Conservation (phyloP, 2,329 filamentous ascomycete genomes). For the Aphanocladium album region DNA sequence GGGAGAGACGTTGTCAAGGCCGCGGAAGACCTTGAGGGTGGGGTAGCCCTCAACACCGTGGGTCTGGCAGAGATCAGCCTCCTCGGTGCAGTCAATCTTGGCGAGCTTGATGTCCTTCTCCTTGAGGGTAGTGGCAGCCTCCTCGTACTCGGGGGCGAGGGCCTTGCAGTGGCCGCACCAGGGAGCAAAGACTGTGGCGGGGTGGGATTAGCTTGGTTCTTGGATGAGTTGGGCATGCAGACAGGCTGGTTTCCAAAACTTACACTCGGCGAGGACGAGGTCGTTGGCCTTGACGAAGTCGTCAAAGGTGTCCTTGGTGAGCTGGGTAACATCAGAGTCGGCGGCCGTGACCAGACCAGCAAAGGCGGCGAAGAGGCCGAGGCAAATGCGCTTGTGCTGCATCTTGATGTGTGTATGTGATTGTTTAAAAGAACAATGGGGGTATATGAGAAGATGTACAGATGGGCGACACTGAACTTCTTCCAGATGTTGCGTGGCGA, state of each 20-base stretch:
- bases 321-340: slow-evolving; percentile 74
- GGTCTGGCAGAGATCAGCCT: slow-evolving; percentile 83
- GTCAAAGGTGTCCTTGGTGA: slow-evolving; percentile 83
- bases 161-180: slow-evolving; percentile 99
- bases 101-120: slow-evolving; percentile 80
- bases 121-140: slow-evolving; percentile 77
- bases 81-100: slow-evolving; percentile 93
- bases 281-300: slow-evolving; percentile 81
- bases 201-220: slow-evolving; percentile 29
- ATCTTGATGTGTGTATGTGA: slow-evolving; percentile 31
- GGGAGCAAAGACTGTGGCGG: slow-evolving; percentile 72
- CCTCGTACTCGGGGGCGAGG: slow-evolving; percentile 86
- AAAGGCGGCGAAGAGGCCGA: slow-evolving; percentile 50
- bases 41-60: slow-evolving; percentile 96
- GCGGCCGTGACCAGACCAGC: slow-evolving; percentile 53
- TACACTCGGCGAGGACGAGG: slow-evolving; percentile 91
- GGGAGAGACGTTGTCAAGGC: slow-evolving; percentile 70
- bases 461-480: slow-evolving; percentile 20
- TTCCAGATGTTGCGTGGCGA: slow-evolving; percentile 12
- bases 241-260: slow-evolving; percentile 29
- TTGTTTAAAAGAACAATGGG: not conserved
- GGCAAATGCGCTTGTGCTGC: slow-evolving; percentile 46
- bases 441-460: slow-evolving; percentile 11
- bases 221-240: slow-evolving; percentile 8
- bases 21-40: slow-evolving; percentile 98